Base-by-base conservation (phyloP, 345 rosid species). In the Acer campestre region DNA sequence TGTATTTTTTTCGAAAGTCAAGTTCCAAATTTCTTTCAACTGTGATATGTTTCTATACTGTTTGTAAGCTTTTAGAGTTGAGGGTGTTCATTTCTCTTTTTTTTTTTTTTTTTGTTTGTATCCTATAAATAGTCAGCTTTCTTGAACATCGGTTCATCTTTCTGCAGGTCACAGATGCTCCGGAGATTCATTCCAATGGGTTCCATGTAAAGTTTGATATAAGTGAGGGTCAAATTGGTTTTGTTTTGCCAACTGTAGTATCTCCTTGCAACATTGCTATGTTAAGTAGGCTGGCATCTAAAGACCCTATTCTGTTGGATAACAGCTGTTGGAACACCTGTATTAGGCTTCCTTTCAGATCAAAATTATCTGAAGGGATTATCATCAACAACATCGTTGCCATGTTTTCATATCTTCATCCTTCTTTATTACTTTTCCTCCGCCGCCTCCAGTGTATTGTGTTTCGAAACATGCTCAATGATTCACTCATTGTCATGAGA, bases 171-270 rank as follows among this genome's bases (percentile, higher is more conserved):
- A 92, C 99, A 38, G 90, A 95, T 87, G 90, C 98, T 82, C 99
- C 99, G 12, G 96, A 95, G 89, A 95, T 95, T 76, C 99, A 95
- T 82, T 95, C 99, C 75, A 95, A 95, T 82, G 99, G 98, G 58
- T 93, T 93, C 83, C 98, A 93, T 79, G 79, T 95, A 77, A 93
- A 92, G 86, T 95, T 93, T 82, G 98, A 95, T 83, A 87, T 89
- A 80, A 89, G 92, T 61, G 93, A 90, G 71, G 99, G 97, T 72
- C 91, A 92, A 85, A 95, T 95, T 82, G 98, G 99, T 76, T 95
- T 93, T 87, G 93, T 95, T 72, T 84, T 95, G 88, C 99, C 99
- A 38, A 89, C 97, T 62, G 77, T 76, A 29, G 83, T 95, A 70
- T 86, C 97, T 84, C 86, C 99, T 75, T 91, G 92, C 81, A 81